Percentiles rank a stretch among this genome's conserved stretches.
Conservation (phyloP, 139 green algal species). For the Nannochloris sp. region DNA sequence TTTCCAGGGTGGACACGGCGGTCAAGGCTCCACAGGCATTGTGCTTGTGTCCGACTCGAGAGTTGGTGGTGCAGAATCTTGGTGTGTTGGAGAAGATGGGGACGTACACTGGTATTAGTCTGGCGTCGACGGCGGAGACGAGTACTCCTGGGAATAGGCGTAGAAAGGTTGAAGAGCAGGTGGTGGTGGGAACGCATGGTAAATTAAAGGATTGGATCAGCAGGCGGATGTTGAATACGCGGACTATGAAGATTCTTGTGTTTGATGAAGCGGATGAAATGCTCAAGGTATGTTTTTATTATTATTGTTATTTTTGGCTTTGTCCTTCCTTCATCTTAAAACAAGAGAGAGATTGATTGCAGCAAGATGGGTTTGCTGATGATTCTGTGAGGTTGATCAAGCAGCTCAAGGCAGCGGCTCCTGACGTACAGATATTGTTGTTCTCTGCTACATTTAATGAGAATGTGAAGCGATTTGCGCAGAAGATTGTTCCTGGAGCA, state of each 20-base stretch:
- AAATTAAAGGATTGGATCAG: conserved; percentile 82
- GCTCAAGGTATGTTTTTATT: conserved; percentile 40
- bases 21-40: conserved; percentile 75
- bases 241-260: conserved; percentile 78
- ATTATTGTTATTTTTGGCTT: not conserved
- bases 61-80: conserved; percentile 93
- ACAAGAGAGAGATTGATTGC: conserved; percentile 1
- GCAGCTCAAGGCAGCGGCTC: conserved; percentile 23
- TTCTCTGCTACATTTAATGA: conserved; percentile 98
- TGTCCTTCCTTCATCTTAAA: too few species aligned
- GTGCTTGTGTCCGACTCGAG: conserved; percentile 94
- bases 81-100: conserved; percentile 79
- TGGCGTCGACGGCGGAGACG: conserved; percentile 32
- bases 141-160: conserved; percentile 9
- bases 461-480: conserved; percentile 73
- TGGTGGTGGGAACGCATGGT: conserved; percentile 90
- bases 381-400: conserved; percentile 70
- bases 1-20: conserved; percentile 76
- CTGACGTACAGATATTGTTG: conserved; percentile 6
- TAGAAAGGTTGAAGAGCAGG: conserved; percentile 24
- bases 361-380: conserved; percentile 79
- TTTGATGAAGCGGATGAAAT: conserved; percentile 99
- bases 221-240: conserved; percentile 60
- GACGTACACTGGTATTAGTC: conserved; percentile 66
- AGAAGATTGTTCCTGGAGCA: conserved; percentile 59